phyloP scores from a whole-genome alignment of 2,329 filamentous ascomycete genomes.

The Scytalidium sp. region DNA sequence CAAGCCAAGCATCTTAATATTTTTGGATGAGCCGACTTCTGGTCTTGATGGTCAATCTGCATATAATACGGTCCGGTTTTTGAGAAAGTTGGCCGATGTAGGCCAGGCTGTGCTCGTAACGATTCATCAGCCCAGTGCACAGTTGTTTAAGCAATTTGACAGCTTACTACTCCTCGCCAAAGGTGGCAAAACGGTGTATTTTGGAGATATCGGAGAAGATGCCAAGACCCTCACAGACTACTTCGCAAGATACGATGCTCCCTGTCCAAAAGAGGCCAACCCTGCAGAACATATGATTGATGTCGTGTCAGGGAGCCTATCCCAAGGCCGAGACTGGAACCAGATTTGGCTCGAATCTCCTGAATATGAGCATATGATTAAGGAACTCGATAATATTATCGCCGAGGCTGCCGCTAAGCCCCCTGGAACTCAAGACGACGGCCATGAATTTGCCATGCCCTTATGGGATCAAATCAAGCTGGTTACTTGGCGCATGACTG shows the following conservation, averaged over 20 bases:
- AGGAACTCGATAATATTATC: constrained; percentile 58
- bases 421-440: constrained; percentile 34
- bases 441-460: constrained; percentile 50
- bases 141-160: constrained; percentile 56
- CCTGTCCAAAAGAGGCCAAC: constrained; percentile 37
- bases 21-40: constrained; percentile 59
- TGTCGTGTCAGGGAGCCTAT: constrained; percentile 43
- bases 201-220: constrained; percentile 62
- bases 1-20: constrained; percentile 56
- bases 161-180: constrained; percentile 60
- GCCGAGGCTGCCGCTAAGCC: constrained; percentile 37
- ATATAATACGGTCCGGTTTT: constrained; percentile 60
- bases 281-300: constrained; percentile 43
- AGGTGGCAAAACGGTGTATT: constrained; percentile 67
- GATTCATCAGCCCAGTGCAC: constrained; percentile 52
- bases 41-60: constrained; percentile 63
- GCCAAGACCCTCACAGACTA: constrained; percentile 56
- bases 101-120: constrained; percentile 54
- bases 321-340: constrained; percentile 61
- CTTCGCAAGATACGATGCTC: constrained; percentile 52
- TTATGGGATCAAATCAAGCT: constrained; percentile 38
- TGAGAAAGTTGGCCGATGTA: constrained; percentile 56
- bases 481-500: constrained; percentile 23
- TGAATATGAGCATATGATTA: constrained; percentile 48
- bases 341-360: constrained; percentile 63